Conservation (phyloP, 345 rosid species). For the Arabis alpina region DNA sequence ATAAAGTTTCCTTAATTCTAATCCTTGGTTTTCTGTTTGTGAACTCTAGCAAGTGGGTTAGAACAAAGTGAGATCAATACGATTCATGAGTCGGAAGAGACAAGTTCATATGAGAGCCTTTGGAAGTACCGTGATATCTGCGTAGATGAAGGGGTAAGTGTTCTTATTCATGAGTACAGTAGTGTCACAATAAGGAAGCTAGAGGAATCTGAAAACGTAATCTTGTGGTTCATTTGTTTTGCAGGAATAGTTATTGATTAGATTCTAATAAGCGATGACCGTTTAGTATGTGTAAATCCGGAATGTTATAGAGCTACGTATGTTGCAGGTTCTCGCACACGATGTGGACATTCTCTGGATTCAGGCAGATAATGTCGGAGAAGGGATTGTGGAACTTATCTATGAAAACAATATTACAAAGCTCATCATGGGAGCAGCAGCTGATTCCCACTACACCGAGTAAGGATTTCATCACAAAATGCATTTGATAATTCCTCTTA, state of each 20-base stretch:
- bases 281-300: neutral
- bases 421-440: slow-evolving; percentile 75
- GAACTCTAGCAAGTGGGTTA: slow-evolving; percentile 36
- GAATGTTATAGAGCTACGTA: slow-evolving; percentile 6
- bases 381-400: slow-evolving; percentile 69
- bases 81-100: slow-evolving; percentile 33
- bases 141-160: slow-evolving; percentile 37
- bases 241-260: neutral
- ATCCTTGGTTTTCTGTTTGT: slow-evolving; percentile 22
- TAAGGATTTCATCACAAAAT: slow-evolving; percentile 36
- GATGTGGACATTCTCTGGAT: slow-evolving; percentile 43
- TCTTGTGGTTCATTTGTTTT: slow-evolving; percentile 3
- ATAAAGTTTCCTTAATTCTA: neutral
- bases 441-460: slow-evolving; percentile 57
- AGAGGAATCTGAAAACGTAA: slow-evolving; percentile 6
- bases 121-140: slow-evolving; percentile 41
- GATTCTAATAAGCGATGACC: neutral
- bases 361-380: slow-evolving; percentile 50
- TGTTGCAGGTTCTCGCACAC: slow-evolving; percentile 49
- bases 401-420: slow-evolving; percentile 52
- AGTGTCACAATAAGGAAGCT: neutral
- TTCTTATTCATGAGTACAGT: neutral
- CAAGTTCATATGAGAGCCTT: slow-evolving; percentile 31
- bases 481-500: neutral
- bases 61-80: slow-evolving; percentile 41